phyloP scores from a whole-genome alignment of 371 early-diverging fungal genomes.

The Fennellomyces sp. region DNA sequence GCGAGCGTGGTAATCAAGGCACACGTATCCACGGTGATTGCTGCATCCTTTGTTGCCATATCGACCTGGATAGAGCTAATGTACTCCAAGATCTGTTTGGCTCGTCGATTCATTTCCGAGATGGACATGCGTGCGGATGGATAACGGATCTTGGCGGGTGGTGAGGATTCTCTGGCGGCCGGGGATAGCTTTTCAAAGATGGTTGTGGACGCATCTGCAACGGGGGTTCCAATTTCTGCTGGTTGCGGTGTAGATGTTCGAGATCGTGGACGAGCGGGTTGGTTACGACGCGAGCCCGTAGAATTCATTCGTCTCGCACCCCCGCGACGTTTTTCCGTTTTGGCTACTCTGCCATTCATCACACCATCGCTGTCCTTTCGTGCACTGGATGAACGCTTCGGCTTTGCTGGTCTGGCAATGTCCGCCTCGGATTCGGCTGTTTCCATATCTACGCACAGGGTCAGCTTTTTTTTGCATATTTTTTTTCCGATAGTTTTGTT shows the following conservation, averaged over 20 bases:
- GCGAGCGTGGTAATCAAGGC: no score
- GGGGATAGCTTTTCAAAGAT: conserved; percentile 18
- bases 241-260: conserved; percentile 28
- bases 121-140: conserved; percentile 56
- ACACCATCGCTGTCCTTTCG: conserved; percentile 2
- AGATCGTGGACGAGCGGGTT: conserved; percentile 13
- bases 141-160: conserved; percentile 53
- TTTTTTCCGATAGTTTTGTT: background rate
- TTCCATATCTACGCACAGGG: conserved; percentile 2
- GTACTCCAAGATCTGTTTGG: conserved; percentile 60
- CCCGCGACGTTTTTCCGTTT: conserved; percentile 11
- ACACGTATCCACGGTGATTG: background rate
- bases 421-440: background rate
- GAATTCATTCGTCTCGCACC: conserved; percentile 11
- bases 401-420: background rate
- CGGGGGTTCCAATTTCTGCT: background rate
- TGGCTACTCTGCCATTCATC: conserved; percentile 7
- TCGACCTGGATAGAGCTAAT: conserved; percentile 56
- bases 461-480: no score
- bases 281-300: conserved; percentile 11
- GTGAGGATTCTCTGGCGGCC: conserved; percentile 30
- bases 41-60: conserved; percentile 32
- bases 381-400: conserved; percentile 5
- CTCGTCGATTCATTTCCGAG: conserved; percentile 63
- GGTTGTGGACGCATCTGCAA: background rate